Percentiles rank a stretch among this genome's conserved stretches.
These are phyloP conservation scores for Penicillium longicatenatum DNA, from an alignment of 495 filamentous ascomycete species.

Conservation along the genomic window DNA sequence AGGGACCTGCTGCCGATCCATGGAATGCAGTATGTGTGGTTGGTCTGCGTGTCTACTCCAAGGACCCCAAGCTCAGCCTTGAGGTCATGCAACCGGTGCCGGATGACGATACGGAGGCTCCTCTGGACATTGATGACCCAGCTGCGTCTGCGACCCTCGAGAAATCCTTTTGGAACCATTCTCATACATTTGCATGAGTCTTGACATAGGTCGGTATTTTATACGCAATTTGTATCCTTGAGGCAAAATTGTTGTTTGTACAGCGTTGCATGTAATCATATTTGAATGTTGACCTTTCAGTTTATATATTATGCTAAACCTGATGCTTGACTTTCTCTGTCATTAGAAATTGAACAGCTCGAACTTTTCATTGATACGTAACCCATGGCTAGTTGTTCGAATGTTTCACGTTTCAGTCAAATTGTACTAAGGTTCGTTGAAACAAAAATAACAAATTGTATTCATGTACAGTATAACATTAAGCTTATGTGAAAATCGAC, in stretches of 20 bases:
- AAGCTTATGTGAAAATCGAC: not conserved
- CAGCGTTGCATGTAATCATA: constrained; percentile 2
- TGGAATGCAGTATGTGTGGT: constrained; percentile 89
- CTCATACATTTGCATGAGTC: not conserved
- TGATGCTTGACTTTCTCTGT: too few species aligned
- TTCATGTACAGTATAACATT: too few species aligned
- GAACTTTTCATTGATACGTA: too few species aligned
- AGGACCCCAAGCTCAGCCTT: constrained; percentile 54
- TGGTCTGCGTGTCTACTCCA: constrained; percentile 72
- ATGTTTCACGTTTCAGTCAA: too few species aligned
- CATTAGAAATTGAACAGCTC: too few species aligned
- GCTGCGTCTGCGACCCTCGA: constrained; percentile 42
- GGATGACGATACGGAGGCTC: constrained; percentile 49
- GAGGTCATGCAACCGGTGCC: constrained; percentile 57
- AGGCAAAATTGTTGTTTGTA: not conserved
- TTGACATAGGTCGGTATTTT: not conserved
- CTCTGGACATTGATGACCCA: constrained; percentile 58
- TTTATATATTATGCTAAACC: too few species aligned
- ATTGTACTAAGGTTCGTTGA: too few species aligned
- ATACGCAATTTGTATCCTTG: not conserved
- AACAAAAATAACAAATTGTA: too few species aligned
- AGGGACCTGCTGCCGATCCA: constrained; percentile 49
- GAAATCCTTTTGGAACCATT: constrained; percentile 24
- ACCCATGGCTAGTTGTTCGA: too few species aligned
- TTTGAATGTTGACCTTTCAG: not conserved